phyloP scores from a whole-genome alignment of 805 yeast species.

The Starmerella cellae region DNA sequence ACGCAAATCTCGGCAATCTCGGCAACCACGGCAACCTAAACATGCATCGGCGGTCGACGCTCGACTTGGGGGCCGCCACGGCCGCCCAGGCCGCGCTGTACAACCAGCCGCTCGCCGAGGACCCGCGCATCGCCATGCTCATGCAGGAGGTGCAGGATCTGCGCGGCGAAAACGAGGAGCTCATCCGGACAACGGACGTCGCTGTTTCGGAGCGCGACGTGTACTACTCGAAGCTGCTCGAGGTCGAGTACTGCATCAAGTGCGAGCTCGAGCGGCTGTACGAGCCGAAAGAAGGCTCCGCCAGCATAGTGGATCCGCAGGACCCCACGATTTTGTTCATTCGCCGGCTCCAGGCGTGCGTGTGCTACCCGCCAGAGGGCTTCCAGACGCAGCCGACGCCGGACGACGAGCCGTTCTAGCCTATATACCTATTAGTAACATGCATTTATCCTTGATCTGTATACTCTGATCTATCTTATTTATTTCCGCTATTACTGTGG shows the following conservation, averaged over 20 bases:
- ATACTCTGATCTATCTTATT: too few relatives aligned
- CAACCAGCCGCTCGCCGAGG: not conserved
- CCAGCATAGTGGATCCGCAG: constrained; percentile 19
- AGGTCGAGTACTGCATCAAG: constrained; percentile 70
- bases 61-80: not conserved
- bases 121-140: not conserved
- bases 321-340: constrained; percentile 30
- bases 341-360: constrained; percentile 55
- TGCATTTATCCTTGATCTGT: too few relatives aligned
- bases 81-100: not conserved
- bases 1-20: not conserved
- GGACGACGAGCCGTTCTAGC: constrained; percentile 21
- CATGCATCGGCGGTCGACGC: too few relatives aligned
- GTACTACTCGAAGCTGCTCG: constrained; percentile 78
- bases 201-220: constrained; percentile 69
- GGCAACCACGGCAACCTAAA: not conserved
- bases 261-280: constrained; percentile 42
- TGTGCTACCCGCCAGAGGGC: constrained; percentile 75
- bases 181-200: constrained; percentile 29
- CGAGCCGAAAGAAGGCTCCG: constrained; percentile 28
- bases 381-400: constrained; percentile 42
- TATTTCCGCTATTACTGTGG: too few relatives aligned
- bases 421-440: too few relatives aligned
- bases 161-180: not conserved
- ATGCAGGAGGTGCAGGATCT: not conserved